These are phyloP conservation scores for Trichoderma sp. DNA, from an alignment of 2,329 filamentous ascomycete species.

Conservation along the genomic window DNA sequence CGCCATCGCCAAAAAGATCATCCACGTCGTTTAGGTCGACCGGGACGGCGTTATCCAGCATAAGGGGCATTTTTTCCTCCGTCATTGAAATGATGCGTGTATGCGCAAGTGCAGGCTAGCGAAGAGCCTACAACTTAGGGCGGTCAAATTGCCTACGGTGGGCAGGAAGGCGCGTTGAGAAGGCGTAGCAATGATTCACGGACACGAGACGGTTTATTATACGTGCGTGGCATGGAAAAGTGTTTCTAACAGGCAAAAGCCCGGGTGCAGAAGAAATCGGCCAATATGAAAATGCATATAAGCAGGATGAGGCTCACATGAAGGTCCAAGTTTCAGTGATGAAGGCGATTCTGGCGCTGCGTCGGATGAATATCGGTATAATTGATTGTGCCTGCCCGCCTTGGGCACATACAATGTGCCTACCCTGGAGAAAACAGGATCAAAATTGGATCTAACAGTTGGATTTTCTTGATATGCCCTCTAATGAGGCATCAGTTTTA, in stretches of 20 bases:
- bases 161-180: neutral
- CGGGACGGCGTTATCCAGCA: conserved; percentile 44
- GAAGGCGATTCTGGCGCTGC: neutral
- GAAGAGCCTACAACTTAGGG: neutral
- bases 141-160: neutral
- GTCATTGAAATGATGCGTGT: conserved; percentile 31
- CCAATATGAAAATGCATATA: neutral
- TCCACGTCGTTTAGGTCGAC: conserved; percentile 61
- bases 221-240: neutral
- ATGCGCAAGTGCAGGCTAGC: neutral
- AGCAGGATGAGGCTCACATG: neutral
- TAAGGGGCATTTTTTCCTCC: conserved; percentile 44
- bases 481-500: neutral
- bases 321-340: neutral
- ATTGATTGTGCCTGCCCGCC: neutral
- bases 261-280: neutral
- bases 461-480: neutral
- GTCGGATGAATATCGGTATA: neutral
- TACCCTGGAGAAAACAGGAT: neutral
- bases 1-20: conserved; percentile 73
- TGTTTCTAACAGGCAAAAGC: neutral
- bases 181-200: neutral
- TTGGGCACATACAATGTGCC: neutral
- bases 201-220: neutral
- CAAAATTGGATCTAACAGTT: neutral